Evolutionary conservation across 1,139 yeast species (phyloP), one percentile per base, ranked within the genome.

Genomic region (Yamadazyma sp.): DNA sequence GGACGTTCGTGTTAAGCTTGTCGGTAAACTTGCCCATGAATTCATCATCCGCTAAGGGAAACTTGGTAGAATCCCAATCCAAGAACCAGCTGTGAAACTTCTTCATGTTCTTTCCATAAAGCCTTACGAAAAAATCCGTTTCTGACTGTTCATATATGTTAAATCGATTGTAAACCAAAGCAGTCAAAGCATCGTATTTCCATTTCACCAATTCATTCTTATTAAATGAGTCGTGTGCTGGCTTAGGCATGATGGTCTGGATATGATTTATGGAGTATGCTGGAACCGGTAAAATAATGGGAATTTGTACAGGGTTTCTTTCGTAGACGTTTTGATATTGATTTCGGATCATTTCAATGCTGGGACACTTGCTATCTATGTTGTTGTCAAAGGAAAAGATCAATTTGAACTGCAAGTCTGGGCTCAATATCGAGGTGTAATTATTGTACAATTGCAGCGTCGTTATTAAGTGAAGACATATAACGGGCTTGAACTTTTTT

Each of bases 341-440:
- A 29, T 48, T 56, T 34, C 70, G 48, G 14, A 70, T 53, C 34
- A 70, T 51, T 33, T 68, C 72, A 9, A 70, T 51, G 35, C 70
- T 64, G 6, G 75, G 72, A 36, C 67, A 60, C 14, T 61, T 49
- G 15, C 67, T 67, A 44, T 78, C 77, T 29, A 82, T 46, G 20
- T 65, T 53, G 1, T 73, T 63, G 55, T 82, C 89, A 50, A 83
- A 76, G n/a, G 86, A 76, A 27, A 82, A 62, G 14, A 82, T 72
- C 38, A 76, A 45, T 42, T 75, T 68, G 45, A 73, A 68, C 39
- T 51, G 61, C 18, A 51, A 55, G 44, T 46, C 50, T 4, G 49
- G 49, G 17, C 46, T 47, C n/a, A 53, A 46, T 6, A 59, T 50
- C 2, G 64, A 58, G 6, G 66, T 54, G 40, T 63, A 67, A 42